Base-by-base conservation (phyloP, 352 stramenopile genomes). In the Pythium diclinum region DNA sequence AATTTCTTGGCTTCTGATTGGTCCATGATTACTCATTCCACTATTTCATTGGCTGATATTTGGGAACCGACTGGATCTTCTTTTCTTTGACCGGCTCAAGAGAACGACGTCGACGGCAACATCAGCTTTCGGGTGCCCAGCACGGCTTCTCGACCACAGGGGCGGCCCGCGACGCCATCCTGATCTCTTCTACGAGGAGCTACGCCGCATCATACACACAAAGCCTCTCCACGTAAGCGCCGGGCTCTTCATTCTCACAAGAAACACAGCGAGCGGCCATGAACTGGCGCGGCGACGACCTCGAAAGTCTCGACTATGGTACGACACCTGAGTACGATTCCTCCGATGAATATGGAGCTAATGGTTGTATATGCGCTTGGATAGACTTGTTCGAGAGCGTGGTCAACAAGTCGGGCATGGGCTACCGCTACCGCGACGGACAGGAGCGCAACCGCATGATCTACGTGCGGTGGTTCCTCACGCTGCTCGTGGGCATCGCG, bases 251-350 rank as follows among this genome's bases (percentile, higher is more conserved):
- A 14, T 17, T 25, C 17, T 5, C 42, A 17, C 6, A 49, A 25
- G 42, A 49, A 49, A 17, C 16, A 25, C 6, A 13, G 42, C 14
- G n/a, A 21, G 19, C 6, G 23, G 54, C 34, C n/a, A 87, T 92
- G 74, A 68, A 83, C 42, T 92, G 83, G 83, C 80, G 73, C 59
- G 81, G 74, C 71, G 68, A 65, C 52, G 86, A 92, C 62, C 65
- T 92, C 46, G 86, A 94, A 72, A 91, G 81, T 64, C 65, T 92
- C 51, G 86, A 94, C 67, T 94, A 94, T 79, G 85, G 85, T 94
- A 68, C 58, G 56, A 14, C 8, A n/a, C 5, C 0, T 11, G 33
- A 38, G 7, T 38, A 9, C 1, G 33, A 38, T 13, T 53, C 47
- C 40, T 23, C 17, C 56, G 23, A 5, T 14, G 36, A 17, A 42